Evolutionary conservation across 2,329 filamentous ascomycete genomes (phyloP).

Genomic region (Pseudodiploospora longispora): DNA sequence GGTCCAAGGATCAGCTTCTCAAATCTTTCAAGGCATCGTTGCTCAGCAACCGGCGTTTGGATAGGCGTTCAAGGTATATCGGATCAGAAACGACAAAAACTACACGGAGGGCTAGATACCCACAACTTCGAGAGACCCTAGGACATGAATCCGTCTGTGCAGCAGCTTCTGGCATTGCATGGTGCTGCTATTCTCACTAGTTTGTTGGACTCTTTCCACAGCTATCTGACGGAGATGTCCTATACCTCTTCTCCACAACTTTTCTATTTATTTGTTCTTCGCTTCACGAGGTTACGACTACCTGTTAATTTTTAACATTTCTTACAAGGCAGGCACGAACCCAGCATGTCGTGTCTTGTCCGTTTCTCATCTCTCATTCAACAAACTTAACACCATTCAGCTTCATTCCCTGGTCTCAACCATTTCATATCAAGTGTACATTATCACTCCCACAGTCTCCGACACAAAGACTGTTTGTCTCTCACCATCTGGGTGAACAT

Average conservation of each 20-base stretch:
- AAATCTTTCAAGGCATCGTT: slow-evolving; percentile 18
- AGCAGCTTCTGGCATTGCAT: too few species aligned
- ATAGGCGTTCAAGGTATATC: slow-evolving; percentile 15
- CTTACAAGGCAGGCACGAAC: neutral
- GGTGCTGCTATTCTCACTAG: too few species aligned
- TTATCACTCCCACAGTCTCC: slow-evolving; percentile 20
- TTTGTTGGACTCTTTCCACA: too few species aligned
- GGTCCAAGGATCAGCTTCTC: neutral
- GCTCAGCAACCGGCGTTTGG: slow-evolving; percentile 28
- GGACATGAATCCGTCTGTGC: too few species aligned
- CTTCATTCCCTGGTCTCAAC: slow-evolving; percentile 6
- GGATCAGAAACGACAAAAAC: too few species aligned
- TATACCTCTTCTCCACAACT: neutral
- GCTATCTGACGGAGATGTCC: too few species aligned
- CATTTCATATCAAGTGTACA: slow-evolving; percentile 16
- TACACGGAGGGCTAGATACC: too few species aligned
- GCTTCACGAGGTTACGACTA: slow-evolving; percentile 26
- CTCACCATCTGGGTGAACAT: slow-evolving; percentile 1
- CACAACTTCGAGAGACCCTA: too few species aligned
- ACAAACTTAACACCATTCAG: neutral
- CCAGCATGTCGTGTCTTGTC: slow-evolving; percentile 9
- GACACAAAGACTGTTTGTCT: slow-evolving; percentile 17
- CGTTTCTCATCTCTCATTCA: slow-evolving; percentile 4
- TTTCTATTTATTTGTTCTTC: slow-evolving; percentile 8
- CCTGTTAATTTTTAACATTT: slow-evolving; percentile 25